Conservation (phyloP, 805 yeast genomes). For the Lipomyces spencermartinsiae region DNA sequence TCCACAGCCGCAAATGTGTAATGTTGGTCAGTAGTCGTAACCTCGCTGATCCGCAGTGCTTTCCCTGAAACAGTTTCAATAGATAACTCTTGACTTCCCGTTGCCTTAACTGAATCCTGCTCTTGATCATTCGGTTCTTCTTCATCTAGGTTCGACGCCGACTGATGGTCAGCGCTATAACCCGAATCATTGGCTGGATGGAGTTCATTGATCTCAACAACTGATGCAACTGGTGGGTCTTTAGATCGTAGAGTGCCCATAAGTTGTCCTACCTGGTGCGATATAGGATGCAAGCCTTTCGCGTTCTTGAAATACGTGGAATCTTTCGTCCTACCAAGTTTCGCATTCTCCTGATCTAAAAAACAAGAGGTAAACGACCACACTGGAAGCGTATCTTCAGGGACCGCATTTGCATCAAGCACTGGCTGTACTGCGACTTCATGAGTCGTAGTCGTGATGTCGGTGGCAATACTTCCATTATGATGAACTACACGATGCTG, state of each 20-base stretch:
- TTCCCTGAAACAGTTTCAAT: neutral
- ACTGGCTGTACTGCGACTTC: neutral
- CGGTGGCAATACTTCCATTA: neutral
- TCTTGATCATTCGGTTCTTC: neutral
- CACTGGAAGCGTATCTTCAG: neutral
- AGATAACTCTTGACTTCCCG: neutral
- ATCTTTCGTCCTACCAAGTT: neutral
- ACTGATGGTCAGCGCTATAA: neutral
- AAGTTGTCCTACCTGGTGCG: neutral
- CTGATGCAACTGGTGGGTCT: neutral
- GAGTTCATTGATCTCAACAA: neutral
- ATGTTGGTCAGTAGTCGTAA: neutral
- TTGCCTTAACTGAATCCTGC: neutral
- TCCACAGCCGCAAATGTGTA: neutral
- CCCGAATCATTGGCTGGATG: neutral
- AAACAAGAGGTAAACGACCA: neutral
- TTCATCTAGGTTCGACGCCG: neutral
- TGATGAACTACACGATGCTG: neutral
- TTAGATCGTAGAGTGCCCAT: neutral
- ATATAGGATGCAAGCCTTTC: neutral
- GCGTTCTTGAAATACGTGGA: neutral
- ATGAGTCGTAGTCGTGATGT: neutral
- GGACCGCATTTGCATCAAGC: neutral
- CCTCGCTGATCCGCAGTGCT: neutral
- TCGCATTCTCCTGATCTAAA: neutral